These are phyloP conservation scores for Myriosclerotinia curreyana DNA, from an alignment of 2,329 filamentous ascomycete species.

Conservation along the genomic window DNA sequence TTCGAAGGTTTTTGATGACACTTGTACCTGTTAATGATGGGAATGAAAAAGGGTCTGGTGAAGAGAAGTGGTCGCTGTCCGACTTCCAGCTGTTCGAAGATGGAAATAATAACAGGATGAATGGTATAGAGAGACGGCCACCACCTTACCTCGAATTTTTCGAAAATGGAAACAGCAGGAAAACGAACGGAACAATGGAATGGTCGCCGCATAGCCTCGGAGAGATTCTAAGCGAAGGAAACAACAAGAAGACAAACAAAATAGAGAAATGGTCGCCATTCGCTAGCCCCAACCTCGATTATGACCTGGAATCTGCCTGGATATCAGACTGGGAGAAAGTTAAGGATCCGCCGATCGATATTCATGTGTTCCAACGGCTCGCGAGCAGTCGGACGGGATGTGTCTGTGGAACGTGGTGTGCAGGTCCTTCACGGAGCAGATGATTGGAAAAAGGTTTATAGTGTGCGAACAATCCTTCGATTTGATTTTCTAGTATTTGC, in stretches of 20 bases:
- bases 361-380: neutral
- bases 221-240: neutral
- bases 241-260: neutral
- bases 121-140: too few relatives aligned
- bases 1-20: neutral
- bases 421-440: neutral
- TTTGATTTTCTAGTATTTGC: neutral
- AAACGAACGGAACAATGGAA: too few relatives aligned
- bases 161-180: too few relatives aligned
- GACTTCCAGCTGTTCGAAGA: neutral
- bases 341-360: neutral
- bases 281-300: too few relatives aligned
- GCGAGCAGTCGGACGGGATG: neutral
- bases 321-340: too few relatives aligned
- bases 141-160: too few relatives aligned
- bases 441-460: neutral
- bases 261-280: neutral
- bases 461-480: neutral
- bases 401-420: slow-evolving; percentile 5
- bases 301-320: too few relatives aligned
- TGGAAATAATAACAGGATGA: neutral
- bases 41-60: too few relatives aligned
- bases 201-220: too few relatives aligned
- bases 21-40: too few relatives aligned
- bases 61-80: too few relatives aligned